Base-by-base conservation (phyloP, 2,329 filamentous ascomycete genomes). In the Stagonosporopsis chrysanthemi region DNA sequence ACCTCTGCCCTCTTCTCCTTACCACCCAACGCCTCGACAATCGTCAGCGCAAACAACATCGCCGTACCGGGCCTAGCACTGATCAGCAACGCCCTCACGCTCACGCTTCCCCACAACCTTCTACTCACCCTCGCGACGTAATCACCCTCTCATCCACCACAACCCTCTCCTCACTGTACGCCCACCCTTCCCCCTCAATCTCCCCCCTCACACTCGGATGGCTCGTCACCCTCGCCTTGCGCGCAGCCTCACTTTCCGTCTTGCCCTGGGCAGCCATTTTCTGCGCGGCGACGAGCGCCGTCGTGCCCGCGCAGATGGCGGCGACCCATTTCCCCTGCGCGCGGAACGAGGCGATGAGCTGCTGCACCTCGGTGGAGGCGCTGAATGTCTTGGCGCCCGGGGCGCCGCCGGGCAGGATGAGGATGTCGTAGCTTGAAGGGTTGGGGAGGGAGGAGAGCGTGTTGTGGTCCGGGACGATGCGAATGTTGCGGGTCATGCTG, bases 1-100 rank as follows among this genome's bases (percentile, higher is more conserved):
- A 83, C 78, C 8, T 81, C 81, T 26, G 82, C 80, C 50, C 78
- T 78, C 68, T 78, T 82, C 74, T 79, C 79, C 52, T 72, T 75
- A 22, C 79, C 78, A 35, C 56, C 62, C 11, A 78, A 33, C 19
- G 49, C 5, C 58, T 78, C 77, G 2, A 78, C 75, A 55, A 78
- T 75, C 5, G 68, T 73, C n/a, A 78, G 63, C 8, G 75, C 64
- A 47, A 77, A 79, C 9, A 69, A 49, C 58, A 78, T 48, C 11
- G 75, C 75, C 12, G 75, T 78, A 2, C 77, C 77, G 6, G 77
- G 75, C 38, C 73, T 75, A 41, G 19, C 12, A 12, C 7, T 28
- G 8, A 29, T 24, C 23, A 39, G n/a, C 3, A 22, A 17, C 2
- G n/a, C 19, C 14, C n/a, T 44, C 17, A 23, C 6, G 4, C 23